Percentiles rank a stretch among this genome's conserved stretches.
Conservation (phyloP, 2,329 filamentous ascomycete species). For the Corynespora cassiicola region DNA sequence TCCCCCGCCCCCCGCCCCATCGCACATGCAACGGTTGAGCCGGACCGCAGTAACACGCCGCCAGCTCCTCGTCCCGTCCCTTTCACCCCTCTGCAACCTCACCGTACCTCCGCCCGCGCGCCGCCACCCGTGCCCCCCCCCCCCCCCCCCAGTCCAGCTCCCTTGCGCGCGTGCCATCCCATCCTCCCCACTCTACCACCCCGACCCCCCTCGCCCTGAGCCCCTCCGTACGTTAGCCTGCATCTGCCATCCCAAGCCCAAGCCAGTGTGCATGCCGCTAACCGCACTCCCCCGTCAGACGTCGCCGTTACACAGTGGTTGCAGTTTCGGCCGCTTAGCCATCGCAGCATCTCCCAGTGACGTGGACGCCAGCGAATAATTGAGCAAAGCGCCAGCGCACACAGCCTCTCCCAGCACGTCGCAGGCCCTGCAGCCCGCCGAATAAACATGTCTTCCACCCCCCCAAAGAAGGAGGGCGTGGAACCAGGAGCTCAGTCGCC, state of each 20-base stretch:
- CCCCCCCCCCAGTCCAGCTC: slow-evolving; percentile 3
- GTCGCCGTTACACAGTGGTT: slow-evolving; percentile 39
- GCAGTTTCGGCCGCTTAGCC: slow-evolving; percentile 43
- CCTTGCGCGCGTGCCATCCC: slow-evolving; percentile 9
- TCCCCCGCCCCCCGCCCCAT: slow-evolving; percentile 5
- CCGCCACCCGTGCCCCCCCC: slow-evolving; percentile 22
- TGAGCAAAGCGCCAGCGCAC: slow-evolving; percentile 45
- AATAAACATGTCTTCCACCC: slow-evolving; percentile 94
- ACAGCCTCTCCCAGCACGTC: slow-evolving; percentile 53
- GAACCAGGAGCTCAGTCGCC: slow-evolving; percentile 91
- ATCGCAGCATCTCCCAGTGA: slow-evolving; percentile 40
- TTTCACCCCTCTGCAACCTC: slow-evolving; percentile 11
- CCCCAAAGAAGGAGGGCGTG: slow-evolving; percentile 86
- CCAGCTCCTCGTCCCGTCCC: slow-evolving; percentile 1
- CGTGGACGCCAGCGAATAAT: slow-evolving; percentile 50
- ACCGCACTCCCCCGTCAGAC: slow-evolving; percentile 33
- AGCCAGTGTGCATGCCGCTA: slow-evolving; percentile 41
- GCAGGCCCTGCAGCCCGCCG: slow-evolving; percentile 60
- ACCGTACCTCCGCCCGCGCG: slow-evolving; percentile 9
- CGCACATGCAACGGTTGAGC: slow-evolving; percentile 14
- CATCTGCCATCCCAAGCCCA: slow-evolving; percentile 17
- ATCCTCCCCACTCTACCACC: slow-evolving; percentile 12
- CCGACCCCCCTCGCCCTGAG: slow-evolving; percentile 12
- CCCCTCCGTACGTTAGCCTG: slow-evolving; percentile 27
- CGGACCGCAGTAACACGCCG: slow-evolving; percentile 17